A percentile compares a stretch with the other conserved stretches of the same genome.
These are phyloP conservation scores for Russula emetica DNA, from an alignment of 768 basidiomycete genomes.

Conservation along the genomic window DNA sequence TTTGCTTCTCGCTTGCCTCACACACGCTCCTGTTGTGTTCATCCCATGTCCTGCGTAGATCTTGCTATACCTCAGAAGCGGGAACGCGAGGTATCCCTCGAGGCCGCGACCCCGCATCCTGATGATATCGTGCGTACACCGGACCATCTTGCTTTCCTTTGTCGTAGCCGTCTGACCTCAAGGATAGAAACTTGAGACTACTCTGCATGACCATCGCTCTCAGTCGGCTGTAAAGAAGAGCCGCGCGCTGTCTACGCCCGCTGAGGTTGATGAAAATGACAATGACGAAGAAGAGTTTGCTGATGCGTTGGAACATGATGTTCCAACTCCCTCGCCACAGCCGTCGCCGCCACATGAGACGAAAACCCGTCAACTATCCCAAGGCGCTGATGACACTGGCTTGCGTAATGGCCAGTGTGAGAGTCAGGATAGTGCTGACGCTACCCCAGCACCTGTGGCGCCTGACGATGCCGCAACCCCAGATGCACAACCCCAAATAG, in stretches of 20 bases:
- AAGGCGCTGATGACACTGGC: conserved; percentile 71
- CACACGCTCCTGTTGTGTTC: conserved; percentile 3
- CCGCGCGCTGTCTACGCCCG: conserved; percentile 49
- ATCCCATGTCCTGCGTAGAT: conserved; percentile 38
- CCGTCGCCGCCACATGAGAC: conserved; percentile 71
- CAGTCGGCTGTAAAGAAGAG: conserved; percentile 76
- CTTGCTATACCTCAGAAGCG: conserved; percentile 53
- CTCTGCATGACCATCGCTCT: conserved; percentile 45
- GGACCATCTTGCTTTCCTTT: neutral
- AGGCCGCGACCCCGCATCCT: conserved; percentile 47
- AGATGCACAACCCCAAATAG: conserved; percentile 34
- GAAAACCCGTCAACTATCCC: conserved; percentile 73
- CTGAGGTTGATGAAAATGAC: conserved; percentile 52
- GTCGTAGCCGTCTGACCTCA: neutral
- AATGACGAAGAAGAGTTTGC: conserved; percentile 35
- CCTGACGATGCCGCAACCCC: conserved; percentile 18
- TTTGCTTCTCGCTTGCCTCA: conserved; percentile 6
- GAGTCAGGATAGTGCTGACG: conserved; percentile 11
- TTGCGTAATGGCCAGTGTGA: conserved; percentile 52
- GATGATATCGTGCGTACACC: conserved; percentile 34
- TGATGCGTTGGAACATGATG: conserved; percentile 16
- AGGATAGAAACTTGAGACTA: neutral
- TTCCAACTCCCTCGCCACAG: conserved; percentile 33
- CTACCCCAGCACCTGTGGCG: neutral
- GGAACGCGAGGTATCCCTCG: conserved; percentile 72